Evolutionary conservation across 2,329 filamentous ascomycete species (phyloP).

Genomic region (Fusarium palustre): DNA sequence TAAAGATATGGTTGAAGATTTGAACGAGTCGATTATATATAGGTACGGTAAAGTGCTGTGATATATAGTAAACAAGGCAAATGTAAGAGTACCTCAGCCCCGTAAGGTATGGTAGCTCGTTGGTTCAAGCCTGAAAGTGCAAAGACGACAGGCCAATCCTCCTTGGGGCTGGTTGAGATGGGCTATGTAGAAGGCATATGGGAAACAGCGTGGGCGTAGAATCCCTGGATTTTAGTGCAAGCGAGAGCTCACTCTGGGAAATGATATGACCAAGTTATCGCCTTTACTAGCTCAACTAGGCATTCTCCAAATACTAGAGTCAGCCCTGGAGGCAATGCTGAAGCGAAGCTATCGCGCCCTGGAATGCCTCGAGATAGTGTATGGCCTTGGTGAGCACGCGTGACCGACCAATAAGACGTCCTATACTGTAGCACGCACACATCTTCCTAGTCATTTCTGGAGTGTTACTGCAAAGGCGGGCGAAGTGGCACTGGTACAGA

Average conservation of each 20-base stretch:
- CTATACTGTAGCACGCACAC: constrained; percentile 40
- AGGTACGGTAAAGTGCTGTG: constrained; percentile 16
- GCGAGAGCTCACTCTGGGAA: not conserved
- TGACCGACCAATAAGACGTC: constrained; percentile 34
- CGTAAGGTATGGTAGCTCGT: constrained; percentile 1
- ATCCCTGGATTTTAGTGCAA: not conserved
- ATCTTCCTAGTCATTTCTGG: constrained; percentile 36
- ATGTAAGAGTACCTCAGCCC: not conserved
- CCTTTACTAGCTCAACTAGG: constrained; percentile 21
- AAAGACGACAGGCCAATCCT: constrained; percentile 1
- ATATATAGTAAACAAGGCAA: constrained; percentile 18
- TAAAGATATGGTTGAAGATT: constrained; percentile 1
- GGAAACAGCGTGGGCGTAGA: not conserved
- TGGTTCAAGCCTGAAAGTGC: constrained; percentile 4
- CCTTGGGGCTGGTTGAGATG: constrained; percentile 1
- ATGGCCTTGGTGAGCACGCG: constrained; percentile 13
- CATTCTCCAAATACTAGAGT: constrained; percentile 22
- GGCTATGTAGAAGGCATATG: constrained; percentile 6
- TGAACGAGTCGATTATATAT: constrained; percentile 4
- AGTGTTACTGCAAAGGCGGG: constrained; percentile 29
- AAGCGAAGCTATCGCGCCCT: constrained; percentile 17
- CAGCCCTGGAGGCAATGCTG: constrained; percentile 30
- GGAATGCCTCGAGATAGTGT: constrained; percentile 39
- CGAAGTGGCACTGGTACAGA: constrained; percentile 27
- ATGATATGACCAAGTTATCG: constrained; percentile 4